Evolutionary conservation across 2,329 filamentous ascomycete genomes (phyloP).

Genomic region (Neurospora sp.): DNA sequence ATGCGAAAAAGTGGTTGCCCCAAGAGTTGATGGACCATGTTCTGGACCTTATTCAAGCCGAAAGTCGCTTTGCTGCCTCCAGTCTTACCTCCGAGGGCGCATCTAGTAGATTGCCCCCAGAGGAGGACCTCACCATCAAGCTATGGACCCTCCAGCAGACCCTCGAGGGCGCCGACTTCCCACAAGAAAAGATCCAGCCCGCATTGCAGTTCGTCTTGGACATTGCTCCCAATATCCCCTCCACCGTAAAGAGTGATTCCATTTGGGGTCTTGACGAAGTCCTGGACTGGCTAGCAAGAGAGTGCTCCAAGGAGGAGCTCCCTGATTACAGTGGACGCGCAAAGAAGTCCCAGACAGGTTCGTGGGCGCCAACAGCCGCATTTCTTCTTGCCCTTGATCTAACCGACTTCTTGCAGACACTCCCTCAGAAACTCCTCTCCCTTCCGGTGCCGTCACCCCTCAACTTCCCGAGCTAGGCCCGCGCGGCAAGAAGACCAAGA

Average conservation of each 20-base stretch:
- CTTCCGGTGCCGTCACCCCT: slow-evolving; percentile 42
- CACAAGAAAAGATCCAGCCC: slow-evolving; percentile 49
- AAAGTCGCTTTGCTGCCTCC: slow-evolving; percentile 48
- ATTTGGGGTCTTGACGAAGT: slow-evolving; percentile 84
- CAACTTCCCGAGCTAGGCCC: slow-evolving; percentile 28
- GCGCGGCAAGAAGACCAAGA: slow-evolving; percentile 24
- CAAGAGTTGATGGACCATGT: slow-evolving; percentile 70
- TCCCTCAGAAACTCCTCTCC: slow-evolving; percentile 37
- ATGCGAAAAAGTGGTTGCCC: slow-evolving; percentile 69
- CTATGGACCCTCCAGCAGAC: slow-evolving; percentile 78
- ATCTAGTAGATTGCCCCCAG: slow-evolving; percentile 47
- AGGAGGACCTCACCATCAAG: slow-evolving; percentile 70
- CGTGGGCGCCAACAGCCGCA: not conserved
- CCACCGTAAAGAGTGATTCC: slow-evolving; percentile 46
- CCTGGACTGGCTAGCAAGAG: slow-evolving; percentile 80
- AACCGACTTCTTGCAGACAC: slow-evolving; percentile 29
- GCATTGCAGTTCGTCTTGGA: slow-evolving; percentile 58
- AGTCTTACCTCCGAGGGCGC: slow-evolving; percentile 36
- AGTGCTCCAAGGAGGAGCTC: slow-evolving; percentile 59
- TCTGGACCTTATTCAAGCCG: slow-evolving; percentile 60
- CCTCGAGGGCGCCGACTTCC: slow-evolving; percentile 60
- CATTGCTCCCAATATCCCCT: slow-evolving; percentile 52
- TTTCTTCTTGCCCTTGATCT: not conserved
- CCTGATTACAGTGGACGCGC: slow-evolving; percentile 56
- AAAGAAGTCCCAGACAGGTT: slow-evolving; percentile 30